Conservation (phyloP, 2,329 filamentous ascomycete genomes). For the Aspergillus novoparasiticus region DNA sequence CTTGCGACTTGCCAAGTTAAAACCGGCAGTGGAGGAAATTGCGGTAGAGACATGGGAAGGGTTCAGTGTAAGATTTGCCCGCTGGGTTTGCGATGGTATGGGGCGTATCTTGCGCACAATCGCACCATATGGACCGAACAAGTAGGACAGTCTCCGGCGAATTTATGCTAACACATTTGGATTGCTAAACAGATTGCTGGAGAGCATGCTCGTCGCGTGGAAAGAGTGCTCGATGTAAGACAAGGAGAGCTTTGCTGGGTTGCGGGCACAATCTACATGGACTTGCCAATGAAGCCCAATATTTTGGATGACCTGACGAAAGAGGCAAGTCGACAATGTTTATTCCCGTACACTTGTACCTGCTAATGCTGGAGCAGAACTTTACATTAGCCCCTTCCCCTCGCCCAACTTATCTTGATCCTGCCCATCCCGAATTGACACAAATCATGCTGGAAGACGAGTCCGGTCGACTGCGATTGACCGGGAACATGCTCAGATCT, state of each 20-base stretch:
- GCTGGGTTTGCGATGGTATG: neutral
- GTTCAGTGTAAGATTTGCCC: slow-evolving; percentile 55
- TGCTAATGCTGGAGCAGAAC: slow-evolving; percentile 57
- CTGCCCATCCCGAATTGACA: slow-evolving; percentile 48
- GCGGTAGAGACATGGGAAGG: slow-evolving; percentile 76
- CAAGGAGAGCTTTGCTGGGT: slow-evolving; percentile 97
- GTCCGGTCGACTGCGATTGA: slow-evolving; percentile 80
- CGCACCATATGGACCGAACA: neutral
- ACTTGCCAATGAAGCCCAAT: slow-evolving; percentile 94
- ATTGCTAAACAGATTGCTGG: slow-evolving; percentile 62
- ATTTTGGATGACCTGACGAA: slow-evolving; percentile 94
- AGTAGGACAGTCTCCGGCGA: too few relatives aligned
- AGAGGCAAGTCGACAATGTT: slow-evolving; percentile 65
- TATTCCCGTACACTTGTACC: neutral
- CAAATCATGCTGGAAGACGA: slow-evolving; percentile 91
- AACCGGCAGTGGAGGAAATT: slow-evolving; percentile 75
- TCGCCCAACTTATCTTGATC: slow-evolving; percentile 73
- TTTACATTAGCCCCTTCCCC: slow-evolving; percentile 84
- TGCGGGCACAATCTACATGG: slow-evolving; percentile 92
- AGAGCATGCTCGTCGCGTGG: slow-evolving; percentile 73
- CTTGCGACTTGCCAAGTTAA: slow-evolving; percentile 81
- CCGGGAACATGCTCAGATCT: slow-evolving; percentile 68
- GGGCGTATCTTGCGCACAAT: neutral
- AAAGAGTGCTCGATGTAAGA: slow-evolving; percentile 90
- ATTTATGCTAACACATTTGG: slow-evolving; percentile 5